phyloP scores from a whole-genome alignment of 148 eudicot genomes.

The Cornus florida region DNA sequence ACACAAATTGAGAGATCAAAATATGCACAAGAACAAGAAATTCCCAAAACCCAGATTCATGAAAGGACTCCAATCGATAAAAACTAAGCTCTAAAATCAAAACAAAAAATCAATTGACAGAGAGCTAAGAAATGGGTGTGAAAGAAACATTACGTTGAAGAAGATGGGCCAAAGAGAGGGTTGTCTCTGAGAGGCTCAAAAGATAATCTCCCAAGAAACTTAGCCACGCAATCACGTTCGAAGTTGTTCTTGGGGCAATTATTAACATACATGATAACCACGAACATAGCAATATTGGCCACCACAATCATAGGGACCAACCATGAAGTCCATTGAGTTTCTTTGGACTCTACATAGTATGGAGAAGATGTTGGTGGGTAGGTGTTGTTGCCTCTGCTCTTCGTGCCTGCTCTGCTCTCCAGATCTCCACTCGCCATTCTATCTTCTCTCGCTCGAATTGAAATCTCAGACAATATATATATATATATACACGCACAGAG shows the following conservation, averaged over 20 bases:
- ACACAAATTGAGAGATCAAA: neutral
- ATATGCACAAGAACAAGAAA: neutral
- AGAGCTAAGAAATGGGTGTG: neutral
- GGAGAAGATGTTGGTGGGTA: constrained; percentile 18
- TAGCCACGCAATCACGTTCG: constrained; percentile 56
- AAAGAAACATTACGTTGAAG: constrained; percentile 47
- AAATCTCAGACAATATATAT: neutral
- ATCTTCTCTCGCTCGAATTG: neutral
- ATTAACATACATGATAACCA: constrained; percentile 70
- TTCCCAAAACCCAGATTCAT: too few species aligned
- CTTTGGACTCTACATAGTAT: constrained; percentile 34
- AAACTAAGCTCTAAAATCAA: neutral
- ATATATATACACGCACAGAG: neutral
- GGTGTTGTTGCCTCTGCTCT: constrained; percentile 13
- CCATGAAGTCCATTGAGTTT: constrained; percentile 87
- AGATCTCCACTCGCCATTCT: constrained; percentile 50
- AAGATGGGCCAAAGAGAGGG: constrained; percentile 87
- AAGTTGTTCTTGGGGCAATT: constrained; percentile 68
- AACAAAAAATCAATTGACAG: neutral
- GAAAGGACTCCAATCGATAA: neutral
- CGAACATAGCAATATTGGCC: constrained; percentile 70
- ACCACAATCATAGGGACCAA: constrained; percentile 83
- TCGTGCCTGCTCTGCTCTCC: constrained; percentile 44
- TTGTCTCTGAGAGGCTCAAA: constrained; percentile 77
- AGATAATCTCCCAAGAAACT: constrained; percentile 55